A percentile compares a stretch with the other conserved stretches of the same genome.
Conservation (phyloP, 345 rosid genomes). For the Acer saccharum region DNA sequence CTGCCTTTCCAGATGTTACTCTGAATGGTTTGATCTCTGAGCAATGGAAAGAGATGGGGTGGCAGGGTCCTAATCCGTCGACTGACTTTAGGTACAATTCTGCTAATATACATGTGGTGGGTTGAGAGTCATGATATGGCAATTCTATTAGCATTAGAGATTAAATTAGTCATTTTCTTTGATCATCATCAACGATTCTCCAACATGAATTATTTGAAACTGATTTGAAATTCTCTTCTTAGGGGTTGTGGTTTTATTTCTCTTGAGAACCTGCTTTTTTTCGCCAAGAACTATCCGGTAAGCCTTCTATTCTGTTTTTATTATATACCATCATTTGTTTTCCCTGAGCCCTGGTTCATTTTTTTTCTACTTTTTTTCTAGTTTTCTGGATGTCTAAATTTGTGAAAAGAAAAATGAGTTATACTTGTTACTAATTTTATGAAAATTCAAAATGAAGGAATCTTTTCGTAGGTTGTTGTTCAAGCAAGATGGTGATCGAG, state of each 20-base stretch:
- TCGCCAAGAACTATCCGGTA: slow-evolving; percentile 88
- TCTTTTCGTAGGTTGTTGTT: slow-evolving; percentile 92
- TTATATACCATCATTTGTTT: background rate
- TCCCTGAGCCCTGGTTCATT: background rate
- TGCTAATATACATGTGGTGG: background rate
- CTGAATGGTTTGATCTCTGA: slow-evolving; percentile 76
- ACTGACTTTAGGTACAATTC: slow-evolving; percentile 85
- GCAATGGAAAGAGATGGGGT: slow-evolving; percentile 99
- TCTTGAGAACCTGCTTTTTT: slow-evolving; percentile 87
- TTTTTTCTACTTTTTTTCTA: background rate
- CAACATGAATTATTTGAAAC: background rate
- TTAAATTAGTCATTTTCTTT: background rate
- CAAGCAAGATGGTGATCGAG: slow-evolving; percentile 81
- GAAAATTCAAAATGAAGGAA: slow-evolving; percentile 69
- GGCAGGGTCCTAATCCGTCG: slow-evolving; percentile 99
- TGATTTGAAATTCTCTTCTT: slow-evolving; percentile 23
- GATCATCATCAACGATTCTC: background rate
- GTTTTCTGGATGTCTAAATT: slow-evolving; percentile 10
- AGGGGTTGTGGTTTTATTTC: slow-evolving; percentile 95
- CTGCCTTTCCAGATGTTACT: slow-evolving; percentile 68
- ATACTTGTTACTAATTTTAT: slow-evolving; percentile 43
- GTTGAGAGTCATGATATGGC: background rate
- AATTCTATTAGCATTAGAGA: slow-evolving; percentile 2
- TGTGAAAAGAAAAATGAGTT: slow-evolving; percentile 10
- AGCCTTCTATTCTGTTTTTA: slow-evolving; percentile 18